Percentiles rank a stretch among this genome's conserved stretches.
phyloP scores from a whole-genome alignment of 2,329 filamentous ascomycete genomes.

The Colletotrichum sp. region DNA sequence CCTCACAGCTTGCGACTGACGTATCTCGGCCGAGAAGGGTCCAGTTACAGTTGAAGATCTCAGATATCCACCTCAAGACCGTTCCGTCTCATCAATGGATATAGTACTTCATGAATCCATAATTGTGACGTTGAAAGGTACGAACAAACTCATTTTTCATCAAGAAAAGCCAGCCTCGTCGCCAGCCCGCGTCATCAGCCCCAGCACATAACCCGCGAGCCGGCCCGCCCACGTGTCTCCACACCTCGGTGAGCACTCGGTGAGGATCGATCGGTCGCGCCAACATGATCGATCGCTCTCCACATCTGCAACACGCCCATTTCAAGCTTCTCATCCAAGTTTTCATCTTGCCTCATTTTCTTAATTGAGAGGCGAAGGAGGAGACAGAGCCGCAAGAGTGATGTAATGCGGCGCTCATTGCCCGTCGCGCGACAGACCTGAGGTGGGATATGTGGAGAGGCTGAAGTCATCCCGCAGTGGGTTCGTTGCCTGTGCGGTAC shows the following conservation, averaged over 20 bases:
- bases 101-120: not conserved
- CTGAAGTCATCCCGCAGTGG: conserved; percentile 20
- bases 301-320: not conserved
- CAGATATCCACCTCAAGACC: not conserved
- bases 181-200: not conserved
- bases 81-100: not conserved
- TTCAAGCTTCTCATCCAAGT: not conserved
- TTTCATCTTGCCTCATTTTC: not conserved
- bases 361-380: not conserved
- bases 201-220: not conserved
- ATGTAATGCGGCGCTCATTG: conserved; percentile 16
- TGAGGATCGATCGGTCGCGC: not conserved
- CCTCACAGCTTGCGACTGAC: not conserved
- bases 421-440: not conserved
- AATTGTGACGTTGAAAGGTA: not conserved
- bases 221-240: not conserved
- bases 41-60: not conserved
- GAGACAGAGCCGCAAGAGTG: not conserved
- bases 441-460: conserved; percentile 9
- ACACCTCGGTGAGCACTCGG: not conserved
- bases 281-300: not conserved
- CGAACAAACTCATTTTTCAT: accelerated
- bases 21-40: not conserved
- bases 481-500: not conserved
- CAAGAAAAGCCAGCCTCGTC: not conserved